Evolutionary conservation across 805 yeast species (phyloP).

Genomic region (Candida pseudofarinosa): DNA sequence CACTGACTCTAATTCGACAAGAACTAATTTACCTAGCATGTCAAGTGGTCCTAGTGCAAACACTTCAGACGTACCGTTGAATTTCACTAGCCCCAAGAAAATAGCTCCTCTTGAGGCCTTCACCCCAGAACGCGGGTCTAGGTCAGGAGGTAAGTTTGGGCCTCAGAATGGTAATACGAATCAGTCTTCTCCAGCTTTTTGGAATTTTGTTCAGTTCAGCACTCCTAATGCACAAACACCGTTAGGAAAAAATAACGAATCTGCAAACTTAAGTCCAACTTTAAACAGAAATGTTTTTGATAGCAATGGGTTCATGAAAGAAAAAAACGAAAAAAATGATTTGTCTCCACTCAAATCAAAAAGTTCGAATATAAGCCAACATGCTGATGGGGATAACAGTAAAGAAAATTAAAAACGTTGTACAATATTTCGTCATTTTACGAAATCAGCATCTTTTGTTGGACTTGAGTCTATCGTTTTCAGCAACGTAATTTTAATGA

Average conservation of each 20-base stretch:
- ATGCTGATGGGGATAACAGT: constrained; percentile 1
- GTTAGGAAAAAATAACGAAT: constrained; percentile 34
- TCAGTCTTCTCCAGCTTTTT: constrained; percentile 82
- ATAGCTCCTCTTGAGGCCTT: constrained; percentile 40
- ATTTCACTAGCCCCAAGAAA: constrained; percentile 41
- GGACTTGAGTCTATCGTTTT: background rate
- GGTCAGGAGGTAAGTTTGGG: constrained; percentile 20
- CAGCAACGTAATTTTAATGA: background rate
- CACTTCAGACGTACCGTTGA: constrained; percentile 32
- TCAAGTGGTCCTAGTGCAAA: constrained; percentile 22
- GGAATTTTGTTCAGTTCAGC: constrained; percentile 84
- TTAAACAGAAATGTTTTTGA: constrained; percentile 23
- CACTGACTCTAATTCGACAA: constrained; percentile 11
- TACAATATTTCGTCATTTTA: constrained; percentile 1
- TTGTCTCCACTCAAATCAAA: constrained; percentile 15
- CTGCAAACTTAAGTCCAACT: constrained; percentile 38
- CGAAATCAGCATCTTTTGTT: background rate
- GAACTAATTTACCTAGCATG: constrained; percentile 7
- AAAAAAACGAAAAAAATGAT: constrained; percentile 12
- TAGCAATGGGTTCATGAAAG: constrained; percentile 8
- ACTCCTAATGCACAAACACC: constrained; percentile 46
- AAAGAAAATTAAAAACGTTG: constrained; percentile 5
- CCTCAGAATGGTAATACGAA: constrained; percentile 31
- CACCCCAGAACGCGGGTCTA: constrained; percentile 42
- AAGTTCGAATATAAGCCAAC: background rate